These are phyloP conservation scores for Colletotrichum plurivorum DNA, from an alignment of 2,329 filamentous ascomycete species.

Conservation along the genomic window DNA sequence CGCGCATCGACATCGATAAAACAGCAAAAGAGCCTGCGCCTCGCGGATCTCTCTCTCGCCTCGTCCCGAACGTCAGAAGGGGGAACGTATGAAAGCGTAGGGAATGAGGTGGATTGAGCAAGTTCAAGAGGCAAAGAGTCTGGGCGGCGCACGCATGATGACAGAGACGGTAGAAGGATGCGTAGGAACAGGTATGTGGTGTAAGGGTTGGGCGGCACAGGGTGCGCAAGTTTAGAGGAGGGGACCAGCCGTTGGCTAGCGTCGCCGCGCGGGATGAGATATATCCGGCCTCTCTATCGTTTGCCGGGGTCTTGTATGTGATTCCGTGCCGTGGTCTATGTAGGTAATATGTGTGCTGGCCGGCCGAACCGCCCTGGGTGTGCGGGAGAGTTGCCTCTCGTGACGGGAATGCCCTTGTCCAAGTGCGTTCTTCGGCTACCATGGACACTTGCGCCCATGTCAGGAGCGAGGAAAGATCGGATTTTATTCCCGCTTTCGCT, in stretches of 20 bases:
- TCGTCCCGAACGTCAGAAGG: slow-evolving; percentile 10
- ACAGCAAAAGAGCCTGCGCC: neutral
- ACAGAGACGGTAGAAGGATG: neutral
- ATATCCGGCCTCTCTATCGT: slow-evolving; percentile 3
- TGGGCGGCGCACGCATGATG: slow-evolving; percentile 20
- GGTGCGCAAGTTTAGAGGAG: slow-evolving; percentile 10
- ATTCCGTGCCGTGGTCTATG: neutral
- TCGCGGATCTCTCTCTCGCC: slow-evolving; percentile 1
- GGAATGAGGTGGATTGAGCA: slow-evolving; percentile 41
- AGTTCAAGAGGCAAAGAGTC: slow-evolving; percentile 34
- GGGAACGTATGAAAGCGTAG: neutral
- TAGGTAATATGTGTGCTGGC: neutral
- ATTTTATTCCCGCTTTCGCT: slow-evolving; percentile 4
- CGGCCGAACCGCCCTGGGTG: too few relatives aligned
- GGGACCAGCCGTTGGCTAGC: slow-evolving; percentile 11
- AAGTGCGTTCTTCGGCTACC: slow-evolving; percentile 1
- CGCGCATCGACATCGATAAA: neutral
- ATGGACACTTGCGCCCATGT: neutral
- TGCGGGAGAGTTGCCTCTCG: neutral
- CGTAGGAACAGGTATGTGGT: neutral
- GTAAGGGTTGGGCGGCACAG: neutral
- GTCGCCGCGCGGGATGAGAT: neutral
- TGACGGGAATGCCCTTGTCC: slow-evolving; percentile 9
- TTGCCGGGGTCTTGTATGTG: neutral
- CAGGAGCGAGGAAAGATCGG: neutral